Conservation (phyloP, 1,139 yeast species). For the Zhuliangozyma blackwelliae region DNA sequence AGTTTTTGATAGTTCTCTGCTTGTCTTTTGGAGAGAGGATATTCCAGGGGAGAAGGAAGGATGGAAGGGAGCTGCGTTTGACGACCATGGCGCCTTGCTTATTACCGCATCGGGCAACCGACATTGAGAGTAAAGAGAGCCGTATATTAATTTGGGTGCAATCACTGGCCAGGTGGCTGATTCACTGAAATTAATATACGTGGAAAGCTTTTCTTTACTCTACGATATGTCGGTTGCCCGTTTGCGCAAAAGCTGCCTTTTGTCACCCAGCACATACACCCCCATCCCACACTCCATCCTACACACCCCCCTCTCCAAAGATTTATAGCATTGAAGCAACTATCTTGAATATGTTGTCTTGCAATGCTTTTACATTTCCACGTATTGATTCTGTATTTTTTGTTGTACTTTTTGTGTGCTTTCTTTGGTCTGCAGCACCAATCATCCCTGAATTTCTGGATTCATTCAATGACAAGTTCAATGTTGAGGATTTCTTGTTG, state of each 20-base stretch:
- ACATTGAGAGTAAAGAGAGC: slow-evolving; percentile 2
- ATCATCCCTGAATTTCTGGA: slow-evolving; percentile 28
- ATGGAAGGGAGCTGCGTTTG: too few relatives aligned
- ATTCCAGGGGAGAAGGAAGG: too few relatives aligned
- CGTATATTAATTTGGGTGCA: slow-evolving; percentile 22
- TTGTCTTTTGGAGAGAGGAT: slow-evolving; percentile 18
- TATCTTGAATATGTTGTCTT: slow-evolving; percentile 7
- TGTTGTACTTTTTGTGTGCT: slow-evolving; percentile 5
- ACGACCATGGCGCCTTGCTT: too few relatives aligned
- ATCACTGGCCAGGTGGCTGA: slow-evolving; percentile 13
- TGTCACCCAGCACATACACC: too few relatives aligned
- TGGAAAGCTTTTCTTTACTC: slow-evolving; percentile 11
- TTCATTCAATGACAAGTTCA: slow-evolving; percentile 6
- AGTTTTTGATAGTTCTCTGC: slow-evolving; percentile 30
- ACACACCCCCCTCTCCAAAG: slow-evolving; percentile 2
- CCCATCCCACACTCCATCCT: too few relatives aligned
- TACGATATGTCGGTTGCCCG: too few relatives aligned
- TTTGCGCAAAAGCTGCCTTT: too few relatives aligned
- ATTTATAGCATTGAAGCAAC: slow-evolving; percentile 40
- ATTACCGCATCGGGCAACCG: too few relatives aligned
- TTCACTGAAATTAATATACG: slow-evolving; percentile 22
- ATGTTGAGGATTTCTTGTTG: slow-evolving; percentile 15
- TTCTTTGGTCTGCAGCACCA: slow-evolving; percentile 43
- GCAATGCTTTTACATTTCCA: slow-evolving; percentile 2
- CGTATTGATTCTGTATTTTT: slow-evolving; percentile 2